Base-by-base conservation (phyloP, 306 rosid genomes). In the Fragaria ananassa region DNA sequence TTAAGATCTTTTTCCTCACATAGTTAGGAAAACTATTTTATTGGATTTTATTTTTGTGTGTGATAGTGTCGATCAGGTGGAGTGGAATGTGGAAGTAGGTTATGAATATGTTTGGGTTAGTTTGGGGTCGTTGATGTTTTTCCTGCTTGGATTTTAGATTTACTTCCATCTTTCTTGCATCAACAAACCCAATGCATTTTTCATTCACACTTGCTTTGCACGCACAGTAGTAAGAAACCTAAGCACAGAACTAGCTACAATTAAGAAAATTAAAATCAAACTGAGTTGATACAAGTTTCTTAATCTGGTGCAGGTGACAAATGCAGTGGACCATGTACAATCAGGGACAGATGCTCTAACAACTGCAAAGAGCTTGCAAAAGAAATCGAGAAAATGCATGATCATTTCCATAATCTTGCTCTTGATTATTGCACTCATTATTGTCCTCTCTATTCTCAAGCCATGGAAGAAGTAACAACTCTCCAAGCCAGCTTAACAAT, bases 341-440 rank as follows among this genome's bases (percentile, higher is more conserved):
- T 23, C 79, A 39, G 98, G 97, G 2, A 91, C 86, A 66, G 93
- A 86, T 12, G 93, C 98, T 41, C 90, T 91, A 46, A 82, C 83
- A 47, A 83, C 88, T 4, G 97, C 98, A 4, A 93, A 88, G 87
- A 83, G 83, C 74, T 76, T 91, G 81, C 98, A 90, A 70, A 91
- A 79, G 87, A 87, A 63, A 81, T 87, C 98, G 10, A 88, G 98
- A 80, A 93, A 91, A 78, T 93, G 98, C 96, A 91, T 93, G 97
- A 83, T 91, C 80, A 89, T 91, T 41, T 47, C 90, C 80, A 82
- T 91, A 17, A 75, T 90, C 71, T 76, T 91, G 87, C 46, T 93
- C 79, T 83, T 91, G 81, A 50, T 85, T 66, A 88, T 91, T 53
- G 97, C 97, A 47, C 21, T 71, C 79, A 86, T 91, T 46, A 71